A percentile compares a stretch with the other conserved stretches of the same genome.
Evolutionary conservation across 2,329 filamentous ascomycete species (phyloP).

Genomic region (Huntiella savannae): DNA sequence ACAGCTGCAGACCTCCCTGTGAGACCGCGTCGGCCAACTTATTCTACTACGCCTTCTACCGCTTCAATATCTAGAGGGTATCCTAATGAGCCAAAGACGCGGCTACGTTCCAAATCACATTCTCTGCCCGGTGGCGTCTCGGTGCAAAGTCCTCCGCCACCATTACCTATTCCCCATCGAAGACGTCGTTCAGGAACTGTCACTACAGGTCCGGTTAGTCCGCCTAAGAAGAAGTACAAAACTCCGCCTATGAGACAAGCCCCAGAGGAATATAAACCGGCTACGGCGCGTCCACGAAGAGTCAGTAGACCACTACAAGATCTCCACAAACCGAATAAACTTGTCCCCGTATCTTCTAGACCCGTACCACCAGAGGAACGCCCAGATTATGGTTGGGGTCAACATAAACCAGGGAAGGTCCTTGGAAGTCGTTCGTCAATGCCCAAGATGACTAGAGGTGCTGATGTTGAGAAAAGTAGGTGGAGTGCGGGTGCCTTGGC

Average conservation of each 20-base stretch:
- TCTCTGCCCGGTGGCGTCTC: too few relatives aligned
- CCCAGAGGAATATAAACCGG: constrained; percentile 1
- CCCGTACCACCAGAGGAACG: constrained; percentile 7
- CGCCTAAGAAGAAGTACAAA: neutral
- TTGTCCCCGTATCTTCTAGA: constrained; percentile 6
- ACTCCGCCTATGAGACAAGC: neutral
- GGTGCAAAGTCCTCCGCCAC: too few relatives aligned
- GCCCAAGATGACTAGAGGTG: neutral
- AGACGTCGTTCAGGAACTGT: too few relatives aligned
- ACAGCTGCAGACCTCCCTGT: constrained; percentile 4
- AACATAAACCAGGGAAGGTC: neutral
- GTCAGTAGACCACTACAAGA: constrained; percentile 1
- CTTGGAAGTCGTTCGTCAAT: neutral
- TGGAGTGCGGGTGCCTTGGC: constrained; percentile 9
- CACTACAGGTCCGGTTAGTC: neutral
- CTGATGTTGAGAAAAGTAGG: constrained; percentile 7
- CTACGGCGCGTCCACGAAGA: neutral
- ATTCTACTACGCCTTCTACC: constrained; percentile 7
- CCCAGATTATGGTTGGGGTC: constrained; percentile 11
- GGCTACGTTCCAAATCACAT: too few relatives aligned
- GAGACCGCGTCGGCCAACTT: constrained; percentile 3
- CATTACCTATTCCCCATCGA: too few relatives aligned
- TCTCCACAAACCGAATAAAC: neutral
- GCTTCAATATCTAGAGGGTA: neutral
- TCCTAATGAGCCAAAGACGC: too few relatives aligned